Conservation (phyloP, 176 grass and related monocot genomes). For the Musa schizocarpa region DNA sequence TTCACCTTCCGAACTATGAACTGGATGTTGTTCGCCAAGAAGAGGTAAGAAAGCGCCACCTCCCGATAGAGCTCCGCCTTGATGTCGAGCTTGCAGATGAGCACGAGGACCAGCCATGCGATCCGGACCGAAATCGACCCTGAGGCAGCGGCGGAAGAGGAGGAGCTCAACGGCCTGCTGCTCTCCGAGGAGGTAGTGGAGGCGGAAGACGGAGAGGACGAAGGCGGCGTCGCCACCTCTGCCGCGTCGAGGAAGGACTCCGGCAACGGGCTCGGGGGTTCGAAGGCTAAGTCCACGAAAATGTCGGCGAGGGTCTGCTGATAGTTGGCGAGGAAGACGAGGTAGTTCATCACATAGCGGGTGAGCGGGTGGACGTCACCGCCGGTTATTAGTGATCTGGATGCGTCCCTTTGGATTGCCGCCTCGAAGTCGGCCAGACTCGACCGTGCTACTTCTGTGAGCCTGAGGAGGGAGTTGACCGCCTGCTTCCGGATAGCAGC, state of each 20-base stretch:
- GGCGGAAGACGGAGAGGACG: not conserved
- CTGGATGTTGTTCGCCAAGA: slow-evolving; percentile 64
- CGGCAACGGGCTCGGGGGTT: not conserved
- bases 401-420: slow-evolving; percentile 40
- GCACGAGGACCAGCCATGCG: slow-evolving; percentile 28
- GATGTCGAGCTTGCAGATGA: slow-evolving; percentile 48
- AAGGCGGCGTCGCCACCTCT: not conserved
- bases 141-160: not conserved
- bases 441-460: slow-evolving; percentile 8
- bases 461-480: slow-evolving; percentile 15
- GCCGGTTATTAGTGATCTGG: slow-evolving; percentile 21
- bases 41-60: slow-evolving; percentile 40
- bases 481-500: slow-evolving; percentile 5
- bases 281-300: slow-evolving; percentile 12
- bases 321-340: slow-evolving; percentile 54
- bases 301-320: slow-evolving; percentile 25
- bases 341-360: slow-evolving; percentile 64
- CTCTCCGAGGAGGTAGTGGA: not conserved
- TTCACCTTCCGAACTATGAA: slow-evolving; percentile 43
- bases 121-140: slow-evolving; percentile 3
- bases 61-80: slow-evolving; percentile 51
- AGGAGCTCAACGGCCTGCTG: not conserved
- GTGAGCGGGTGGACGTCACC: slow-evolving; percentile 51
- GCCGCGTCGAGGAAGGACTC: slow-evolving; percentile 2
- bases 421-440: slow-evolving; percentile 36